Conservation (phyloP, 352 stramenopile genomes). For the Phytophthora chlamydospora region DNA sequence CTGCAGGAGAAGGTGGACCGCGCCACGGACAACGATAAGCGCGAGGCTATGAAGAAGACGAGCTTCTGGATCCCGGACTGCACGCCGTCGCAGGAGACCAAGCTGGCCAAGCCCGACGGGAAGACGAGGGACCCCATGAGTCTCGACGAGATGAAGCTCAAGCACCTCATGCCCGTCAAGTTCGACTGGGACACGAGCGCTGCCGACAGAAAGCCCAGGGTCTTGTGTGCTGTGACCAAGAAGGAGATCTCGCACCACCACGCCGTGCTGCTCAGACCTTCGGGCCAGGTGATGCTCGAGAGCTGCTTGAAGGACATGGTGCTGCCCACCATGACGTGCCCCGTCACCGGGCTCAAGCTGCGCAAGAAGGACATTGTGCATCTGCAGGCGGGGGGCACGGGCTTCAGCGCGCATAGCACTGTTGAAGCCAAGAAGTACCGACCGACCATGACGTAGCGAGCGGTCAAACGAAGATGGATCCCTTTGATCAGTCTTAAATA, state of each 20-base stretch:
- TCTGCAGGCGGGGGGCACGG: conserved; percentile 75
- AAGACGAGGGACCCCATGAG: conserved; percentile 87
- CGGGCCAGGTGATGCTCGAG: conserved; percentile 80
- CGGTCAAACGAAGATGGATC: not conserved
- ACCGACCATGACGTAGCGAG: conserved; percentile 65
- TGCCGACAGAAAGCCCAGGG: conserved; percentile 22
- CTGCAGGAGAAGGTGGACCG: conserved; percentile 79
- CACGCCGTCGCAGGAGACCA: conserved; percentile 61
- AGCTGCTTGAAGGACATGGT: conserved; percentile 87
- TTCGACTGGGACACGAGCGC: conserved; percentile 66
- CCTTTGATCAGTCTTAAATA: conserved; percentile 45
- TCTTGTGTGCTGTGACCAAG: conserved; percentile 83
- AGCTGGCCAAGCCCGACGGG: conserved; percentile 63
- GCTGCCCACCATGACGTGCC: conserved; percentile 85
- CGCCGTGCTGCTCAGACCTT: conserved; percentile 79
- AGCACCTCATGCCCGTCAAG: conserved; percentile 88
- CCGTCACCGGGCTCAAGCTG: conserved; percentile 82
- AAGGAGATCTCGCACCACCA: conserved; percentile 84
- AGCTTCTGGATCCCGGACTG: conserved; percentile 90
- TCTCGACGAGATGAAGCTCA: conserved; percentile 83
- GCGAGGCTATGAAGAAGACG: conserved; percentile 78
- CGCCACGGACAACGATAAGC: conserved; percentile 73
- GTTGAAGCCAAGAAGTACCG: conserved; percentile 90
- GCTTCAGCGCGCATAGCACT: conserved; percentile 85
- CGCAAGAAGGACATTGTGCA: conserved; percentile 88